phyloP scores from a whole-genome alignment of 768 basidiomycete species.

The Pisolithus albus region DNA sequence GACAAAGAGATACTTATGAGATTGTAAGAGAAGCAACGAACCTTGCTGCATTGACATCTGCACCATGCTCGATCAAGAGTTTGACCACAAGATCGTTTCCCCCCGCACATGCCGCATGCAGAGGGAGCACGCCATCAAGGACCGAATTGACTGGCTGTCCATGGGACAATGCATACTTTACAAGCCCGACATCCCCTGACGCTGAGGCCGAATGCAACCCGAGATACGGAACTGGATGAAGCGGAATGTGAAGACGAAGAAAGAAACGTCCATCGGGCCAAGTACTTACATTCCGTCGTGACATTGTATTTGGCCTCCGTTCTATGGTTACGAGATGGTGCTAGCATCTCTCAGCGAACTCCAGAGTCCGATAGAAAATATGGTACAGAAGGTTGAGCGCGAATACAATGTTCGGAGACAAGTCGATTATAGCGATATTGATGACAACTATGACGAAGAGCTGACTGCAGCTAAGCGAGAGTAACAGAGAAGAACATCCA shows the following conservation, averaged over 20 bases:
- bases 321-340: conserved; percentile 30
- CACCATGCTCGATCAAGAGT: conserved; percentile 85
- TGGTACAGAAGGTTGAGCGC: not conserved
- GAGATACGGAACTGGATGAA: conserved; percentile 59
- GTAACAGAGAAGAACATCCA: not conserved
- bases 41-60: conserved; percentile 98
- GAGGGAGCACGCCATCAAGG: conserved; percentile 91
- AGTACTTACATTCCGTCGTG: conserved; percentile 45
- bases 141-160: conserved; percentile 97
- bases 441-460: not conserved
- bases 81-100: conserved; percentile 85
- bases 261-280: not conserved
- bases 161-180: conserved; percentile 85
- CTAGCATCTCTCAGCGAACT: conserved; percentile 24
- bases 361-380: not conserved
- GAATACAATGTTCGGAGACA: not conserved
- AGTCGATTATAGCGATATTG: not conserved
- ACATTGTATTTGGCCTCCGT: conserved; percentile 49
- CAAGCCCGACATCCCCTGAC: conserved; percentile 86
- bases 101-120: conserved; percentile 91
- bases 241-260: not conserved
- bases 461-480: conserved; percentile 2
- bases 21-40: conserved; percentile 27
- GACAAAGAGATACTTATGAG: conserved; percentile 6
- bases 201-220: conserved; percentile 73